A percentile compares a stretch with the other conserved stretches of the same genome.
phyloP scores from a whole-genome alignment of 208 protist species.

The Leishmania braziliensis region DNA sequence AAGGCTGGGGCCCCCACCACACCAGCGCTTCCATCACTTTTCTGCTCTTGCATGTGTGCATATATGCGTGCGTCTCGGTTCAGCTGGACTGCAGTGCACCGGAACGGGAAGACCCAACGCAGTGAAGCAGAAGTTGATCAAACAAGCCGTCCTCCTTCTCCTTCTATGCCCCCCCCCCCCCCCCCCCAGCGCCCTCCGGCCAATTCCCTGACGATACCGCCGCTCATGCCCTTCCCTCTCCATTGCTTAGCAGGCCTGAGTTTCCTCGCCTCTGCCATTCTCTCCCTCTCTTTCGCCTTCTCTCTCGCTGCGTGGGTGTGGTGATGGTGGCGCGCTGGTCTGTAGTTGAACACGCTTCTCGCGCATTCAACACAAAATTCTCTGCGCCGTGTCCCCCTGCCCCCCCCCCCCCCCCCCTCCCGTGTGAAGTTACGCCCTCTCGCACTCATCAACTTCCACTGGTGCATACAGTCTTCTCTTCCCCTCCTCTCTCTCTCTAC shows the following conservation, averaged over 20 bases:
- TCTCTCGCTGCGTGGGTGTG: neutral
- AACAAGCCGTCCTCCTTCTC: neutral
- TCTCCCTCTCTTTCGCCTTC: neutral
- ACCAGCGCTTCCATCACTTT: neutral
- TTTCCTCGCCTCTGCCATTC: neutral
- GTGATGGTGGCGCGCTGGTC: neutral
- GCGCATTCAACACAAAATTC: too few relatives aligned
- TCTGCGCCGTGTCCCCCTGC: too few relatives aligned
- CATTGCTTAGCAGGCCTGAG: neutral
- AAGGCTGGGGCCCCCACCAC: too few relatives aligned
- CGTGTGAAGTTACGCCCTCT: too few relatives aligned
- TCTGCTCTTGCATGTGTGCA: neutral
- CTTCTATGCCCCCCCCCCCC: neutral
- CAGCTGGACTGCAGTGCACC: too few relatives aligned
- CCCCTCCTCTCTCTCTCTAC: neutral
- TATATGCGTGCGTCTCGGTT: neutral
- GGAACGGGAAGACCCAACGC: too few relatives aligned
- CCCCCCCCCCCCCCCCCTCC: too few relatives aligned
- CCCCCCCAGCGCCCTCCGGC: too few relatives aligned
- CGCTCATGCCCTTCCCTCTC: neutral
- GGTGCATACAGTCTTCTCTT: neutral
- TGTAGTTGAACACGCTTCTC: neutral
- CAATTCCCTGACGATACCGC: too few relatives aligned
- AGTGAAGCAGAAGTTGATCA: too few relatives aligned
- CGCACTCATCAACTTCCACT: too few relatives aligned